A percentile compares a stretch with the other conserved stretches of the same genome.
These are phyloP conservation scores for Rhizopogon roseolus DNA, from an alignment of 768 basidiomycete species.

Conservation along the genomic window DNA sequence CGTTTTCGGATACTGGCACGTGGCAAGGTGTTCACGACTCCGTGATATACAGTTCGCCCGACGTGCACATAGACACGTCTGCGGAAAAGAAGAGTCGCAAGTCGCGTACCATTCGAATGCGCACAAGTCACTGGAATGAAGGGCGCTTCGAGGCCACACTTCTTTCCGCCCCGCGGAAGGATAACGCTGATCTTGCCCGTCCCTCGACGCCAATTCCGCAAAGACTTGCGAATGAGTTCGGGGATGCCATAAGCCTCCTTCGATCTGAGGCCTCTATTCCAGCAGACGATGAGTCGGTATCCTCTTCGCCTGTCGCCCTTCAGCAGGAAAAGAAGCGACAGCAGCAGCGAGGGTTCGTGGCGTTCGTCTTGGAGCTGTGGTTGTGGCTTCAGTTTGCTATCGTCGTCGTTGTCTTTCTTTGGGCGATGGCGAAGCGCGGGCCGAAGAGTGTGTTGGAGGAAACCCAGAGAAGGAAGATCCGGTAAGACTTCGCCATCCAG, in stretches of 20 bases:
- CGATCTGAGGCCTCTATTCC: constrained; percentile 11
- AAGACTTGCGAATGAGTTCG: constrained; percentile 39
- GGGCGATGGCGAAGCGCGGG: constrained; percentile 74
- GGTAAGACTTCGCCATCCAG: not conserved
- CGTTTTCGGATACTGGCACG: not conserved
- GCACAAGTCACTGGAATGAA: constrained; percentile 57
- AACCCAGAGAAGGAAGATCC: constrained; percentile 27
- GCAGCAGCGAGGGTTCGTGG: constrained; percentile 30
- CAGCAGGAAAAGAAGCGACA: constrained; percentile 17
- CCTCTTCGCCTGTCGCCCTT: not conserved
- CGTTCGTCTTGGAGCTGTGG: constrained; percentile 70
- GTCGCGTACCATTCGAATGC: constrained; percentile 49
- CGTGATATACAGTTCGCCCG: constrained; percentile 21
- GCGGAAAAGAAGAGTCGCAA: constrained; percentile 30
- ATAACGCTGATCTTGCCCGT: constrained; percentile 12
- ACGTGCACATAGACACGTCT: constrained; percentile 10
- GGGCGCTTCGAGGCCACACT: constrained; percentile 43
- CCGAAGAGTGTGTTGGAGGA: constrained; percentile 64
- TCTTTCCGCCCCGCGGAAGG: constrained; percentile 12
- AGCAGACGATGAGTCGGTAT: constrained; percentile 4
- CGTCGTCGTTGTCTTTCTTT: constrained; percentile 73
- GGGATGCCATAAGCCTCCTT: constrained; percentile 32
- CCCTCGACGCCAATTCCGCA: constrained; percentile 33
- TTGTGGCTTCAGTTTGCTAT: constrained; percentile 79
- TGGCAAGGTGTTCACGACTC: constrained; percentile 8